phyloP scores from a whole-genome alignment of 2,329 filamentous ascomycete species.

The Sporothrix phasma region DNA sequence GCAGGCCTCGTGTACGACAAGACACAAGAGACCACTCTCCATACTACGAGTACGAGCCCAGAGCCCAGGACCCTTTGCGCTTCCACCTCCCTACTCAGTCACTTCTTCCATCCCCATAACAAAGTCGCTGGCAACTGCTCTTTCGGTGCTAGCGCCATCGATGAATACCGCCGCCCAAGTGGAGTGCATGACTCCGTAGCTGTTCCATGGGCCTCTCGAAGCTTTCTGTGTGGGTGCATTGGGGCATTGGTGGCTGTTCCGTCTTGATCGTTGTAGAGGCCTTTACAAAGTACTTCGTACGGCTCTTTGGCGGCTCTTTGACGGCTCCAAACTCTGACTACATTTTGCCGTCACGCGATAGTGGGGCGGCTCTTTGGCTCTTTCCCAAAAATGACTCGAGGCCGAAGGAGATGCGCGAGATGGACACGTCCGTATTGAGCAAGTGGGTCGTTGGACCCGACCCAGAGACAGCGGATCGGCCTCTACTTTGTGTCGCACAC shows the following conservation, averaged over 20 bases:
- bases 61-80: too few relatives aligned
- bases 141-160: slow-evolving; percentile 3
- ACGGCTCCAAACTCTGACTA: neutral
- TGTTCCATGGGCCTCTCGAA: neutral
- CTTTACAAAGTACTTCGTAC: too few relatives aligned
- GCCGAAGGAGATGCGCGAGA: neutral
- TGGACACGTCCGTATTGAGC: slow-evolving; percentile 10
- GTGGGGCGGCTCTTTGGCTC: neutral
- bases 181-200: neutral
- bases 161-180: neutral
- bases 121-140: slow-evolving; percentile 6
- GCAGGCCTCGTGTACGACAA: neutral
- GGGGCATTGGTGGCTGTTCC: too few relatives aligned
- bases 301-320: neutral
- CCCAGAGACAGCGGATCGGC: too few relatives aligned
- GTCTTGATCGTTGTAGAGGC: too few relatives aligned
- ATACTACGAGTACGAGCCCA: neutral
- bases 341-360: neutral
- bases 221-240: too few relatives aligned
- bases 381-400: slow-evolving; percentile 5
- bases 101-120: neutral
- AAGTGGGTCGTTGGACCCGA: slow-evolving; percentile 9
- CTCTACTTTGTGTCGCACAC: too few relatives aligned
- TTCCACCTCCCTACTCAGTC: too few relatives aligned
- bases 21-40: neutral